These are phyloP conservation scores for Pseudonitzschia pungens DNA, from an alignment of 108 stramenopile species.

Conservation along the genomic window DNA sequence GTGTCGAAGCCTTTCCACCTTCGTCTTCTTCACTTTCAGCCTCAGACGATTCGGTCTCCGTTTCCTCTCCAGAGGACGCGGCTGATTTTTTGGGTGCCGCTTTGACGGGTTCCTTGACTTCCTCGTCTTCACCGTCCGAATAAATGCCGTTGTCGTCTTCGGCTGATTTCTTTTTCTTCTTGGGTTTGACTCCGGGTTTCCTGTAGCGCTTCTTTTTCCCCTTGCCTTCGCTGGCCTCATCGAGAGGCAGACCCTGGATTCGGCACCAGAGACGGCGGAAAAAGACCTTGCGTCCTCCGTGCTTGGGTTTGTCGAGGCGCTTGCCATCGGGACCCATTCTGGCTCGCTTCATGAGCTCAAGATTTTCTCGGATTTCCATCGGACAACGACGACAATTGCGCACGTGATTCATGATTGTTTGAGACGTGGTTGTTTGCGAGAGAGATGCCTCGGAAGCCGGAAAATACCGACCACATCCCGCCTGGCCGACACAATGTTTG, in stretches of 20 bases:
- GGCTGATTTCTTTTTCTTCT: conserved; percentile 15
- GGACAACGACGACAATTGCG: conserved; percentile 85
- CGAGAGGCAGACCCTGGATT: conserved; percentile 70
- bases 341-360: conserved; percentile 81
- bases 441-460: conserved; percentile 83
- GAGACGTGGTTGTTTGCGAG: conserved; percentile 87
- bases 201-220: conserved; percentile 44
- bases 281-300: conserved; percentile 88
- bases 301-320: conserved; percentile 77
- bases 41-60: conserved; percentile 32
- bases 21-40: conserved; percentile 40
- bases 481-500: conserved; percentile 81
- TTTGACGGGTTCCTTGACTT: conserved; percentile 15
- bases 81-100: conserved; percentile 16
- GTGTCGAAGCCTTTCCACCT: conserved; percentile 14
- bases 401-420: conserved; percentile 87
- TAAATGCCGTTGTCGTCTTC: conserved; percentile 30
- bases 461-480: conserved; percentile 87
- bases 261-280: conserved; percentile 89
- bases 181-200: conserved; percentile 28
- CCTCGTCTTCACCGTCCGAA: conserved; percentile 40
- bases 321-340: conserved; percentile 68
- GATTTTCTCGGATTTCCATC: conserved; percentile 74
- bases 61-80: conserved; percentile 43
- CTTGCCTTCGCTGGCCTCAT: conserved; percentile 38